Base-by-base conservation (phyloP, 2,329 filamentous ascomycete genomes). In the Leptographium lundbergii region DNA sequence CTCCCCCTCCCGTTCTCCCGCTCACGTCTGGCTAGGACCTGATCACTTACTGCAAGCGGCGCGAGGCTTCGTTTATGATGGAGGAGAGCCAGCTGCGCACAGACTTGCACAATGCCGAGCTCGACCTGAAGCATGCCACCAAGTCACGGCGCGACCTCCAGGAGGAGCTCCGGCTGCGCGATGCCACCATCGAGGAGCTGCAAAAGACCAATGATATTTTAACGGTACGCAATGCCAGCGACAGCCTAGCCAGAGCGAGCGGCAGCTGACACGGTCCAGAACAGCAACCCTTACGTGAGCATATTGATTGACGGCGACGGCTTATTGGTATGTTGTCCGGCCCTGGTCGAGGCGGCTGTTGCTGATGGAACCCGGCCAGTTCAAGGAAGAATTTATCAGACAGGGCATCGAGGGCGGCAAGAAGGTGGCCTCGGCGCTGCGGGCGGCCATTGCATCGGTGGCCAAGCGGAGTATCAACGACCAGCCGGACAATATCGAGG, bases 281-380 rank as follows among this genome's bases (percentile, higher is more conserved):
- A 74, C 60, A 74, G 71, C 56, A 84, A 84, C 68, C 75, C 78
- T 48, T 86, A 86, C 67, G 73, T 85, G 65, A 69, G 81, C 63
- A 75, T 84, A 47, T 67, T 85, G 63, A 78, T 87, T 64, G 84
- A 86, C 67, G 84, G 82, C 45, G 79, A 87, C 67, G 80, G 81
- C 52, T 74, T 85, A 60, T 72, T 85, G 68, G 82, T 85, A 57
- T 25, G 56, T 34, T 10, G 51, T 7, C 17, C 47, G 29, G n/a
- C 36, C 13, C 42, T 3, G 32, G 29, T 51, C 10, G 13, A 11
- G 29, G 19, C 10, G 42, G 14, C 25, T 3, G 42, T 34, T 57
- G 19, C 61, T 7, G 36, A 19, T 17, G 27, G 32, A 24, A 54
- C 17, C 9, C 29, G 17, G 25, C 7, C 54, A 86, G 81, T 86